A percentile compares a stretch with the other conserved stretches of the same genome.
Conservation (phyloP, 805 yeast genomes). For the Wickerhamomyces chaumierensis region DNA sequence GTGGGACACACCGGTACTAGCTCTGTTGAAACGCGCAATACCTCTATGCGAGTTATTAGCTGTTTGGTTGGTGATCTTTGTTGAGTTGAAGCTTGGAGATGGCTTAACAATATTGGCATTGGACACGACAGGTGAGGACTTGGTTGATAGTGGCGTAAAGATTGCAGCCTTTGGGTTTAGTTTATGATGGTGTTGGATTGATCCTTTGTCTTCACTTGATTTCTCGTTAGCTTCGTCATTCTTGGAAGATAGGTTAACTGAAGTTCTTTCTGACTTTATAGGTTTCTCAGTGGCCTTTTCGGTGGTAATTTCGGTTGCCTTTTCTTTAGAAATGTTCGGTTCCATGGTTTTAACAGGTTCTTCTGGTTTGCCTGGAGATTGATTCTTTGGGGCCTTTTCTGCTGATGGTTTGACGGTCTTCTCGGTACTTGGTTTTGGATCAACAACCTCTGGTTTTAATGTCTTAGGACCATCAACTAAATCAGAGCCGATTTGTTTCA, state of each 20-base stretch:
- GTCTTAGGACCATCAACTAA: too few species aligned
- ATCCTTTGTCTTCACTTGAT: slow-evolving; percentile 4
- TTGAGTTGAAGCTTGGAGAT: slow-evolving; percentile 12
- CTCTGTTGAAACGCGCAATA: slow-evolving; percentile 2
- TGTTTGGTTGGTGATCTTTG: slow-evolving; percentile 9
- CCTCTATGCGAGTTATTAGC: slow-evolving; percentile 1
- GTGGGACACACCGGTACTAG: slow-evolving; percentile 5
- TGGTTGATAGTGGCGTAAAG: slow-evolving; percentile 38
- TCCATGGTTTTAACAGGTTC: too few species aligned
- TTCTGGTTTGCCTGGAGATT: too few species aligned
- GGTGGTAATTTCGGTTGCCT: too few species aligned
- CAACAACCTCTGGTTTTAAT: slow-evolving; percentile 5
- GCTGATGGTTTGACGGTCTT: too few species aligned
- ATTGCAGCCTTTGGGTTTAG: slow-evolving; percentile 61
- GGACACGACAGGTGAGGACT: slow-evolving; percentile 6
- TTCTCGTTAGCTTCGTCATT: too few species aligned
- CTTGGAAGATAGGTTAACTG: too few species aligned
- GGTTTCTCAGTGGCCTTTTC: too few species aligned
- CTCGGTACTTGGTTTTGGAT: slow-evolving; percentile 15
- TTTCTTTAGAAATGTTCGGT: too few species aligned
- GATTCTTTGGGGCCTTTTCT: too few species aligned
- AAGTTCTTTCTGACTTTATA: too few species aligned
- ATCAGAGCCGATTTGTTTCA: slow-evolving; percentile 47
- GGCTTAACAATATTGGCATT: slow-evolving; percentile 10
- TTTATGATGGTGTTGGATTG: slow-evolving; percentile 29